Evolutionary conservation across 192 early-diverging fungal species (phyloP).

Genomic region (Martensiomyces pterosporus): DNA sequence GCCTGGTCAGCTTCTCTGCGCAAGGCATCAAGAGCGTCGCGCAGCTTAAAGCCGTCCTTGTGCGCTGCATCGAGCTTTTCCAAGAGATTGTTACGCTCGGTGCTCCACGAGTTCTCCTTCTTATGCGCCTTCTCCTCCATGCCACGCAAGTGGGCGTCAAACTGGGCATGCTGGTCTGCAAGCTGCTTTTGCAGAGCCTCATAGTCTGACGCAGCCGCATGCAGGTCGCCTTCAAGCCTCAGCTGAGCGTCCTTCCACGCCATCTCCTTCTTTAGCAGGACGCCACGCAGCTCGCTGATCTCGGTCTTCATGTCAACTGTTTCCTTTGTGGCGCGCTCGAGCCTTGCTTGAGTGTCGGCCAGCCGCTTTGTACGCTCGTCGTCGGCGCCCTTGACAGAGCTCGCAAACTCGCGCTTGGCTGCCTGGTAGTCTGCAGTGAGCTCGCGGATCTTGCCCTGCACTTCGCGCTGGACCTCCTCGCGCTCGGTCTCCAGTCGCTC

Average conservation of each 20-base stretch:
- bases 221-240: conserved; percentile 29
- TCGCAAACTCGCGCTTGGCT: conserved; percentile 35
- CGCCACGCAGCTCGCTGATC: conserved; percentile 44
- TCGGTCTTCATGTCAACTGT: conserved; percentile 21
- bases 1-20: conserved; percentile 27
- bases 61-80: conserved; percentile 45
- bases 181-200: conserved; percentile 25
- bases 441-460: conserved; percentile 38
- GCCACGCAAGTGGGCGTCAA: conserved; percentile 3
- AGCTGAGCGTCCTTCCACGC: conserved; percentile 34
- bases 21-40: conserved; percentile 31
- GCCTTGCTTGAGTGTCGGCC: conserved; percentile 28
- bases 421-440: conserved; percentile 30
- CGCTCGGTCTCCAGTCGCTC: conserved; percentile 35
- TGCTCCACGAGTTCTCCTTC: conserved; percentile 25
- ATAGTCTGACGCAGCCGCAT: conserved; percentile 34
- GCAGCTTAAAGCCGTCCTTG: conserved; percentile 44
- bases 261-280: conserved; percentile 41
- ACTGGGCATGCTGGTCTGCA: conserved; percentile 12
- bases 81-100: conserved; percentile 27
- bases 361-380: conserved; percentile 21
- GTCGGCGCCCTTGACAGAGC: conserved; percentile 35
- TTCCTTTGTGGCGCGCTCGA: conserved; percentile 29
- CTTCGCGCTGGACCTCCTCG: conserved; percentile 27
- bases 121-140: conserved; percentile 17